These are phyloP conservation scores for Astrephomene gubernaculifera DNA, from an alignment of 139 green algal species.

Conservation along the genomic window DNA sequence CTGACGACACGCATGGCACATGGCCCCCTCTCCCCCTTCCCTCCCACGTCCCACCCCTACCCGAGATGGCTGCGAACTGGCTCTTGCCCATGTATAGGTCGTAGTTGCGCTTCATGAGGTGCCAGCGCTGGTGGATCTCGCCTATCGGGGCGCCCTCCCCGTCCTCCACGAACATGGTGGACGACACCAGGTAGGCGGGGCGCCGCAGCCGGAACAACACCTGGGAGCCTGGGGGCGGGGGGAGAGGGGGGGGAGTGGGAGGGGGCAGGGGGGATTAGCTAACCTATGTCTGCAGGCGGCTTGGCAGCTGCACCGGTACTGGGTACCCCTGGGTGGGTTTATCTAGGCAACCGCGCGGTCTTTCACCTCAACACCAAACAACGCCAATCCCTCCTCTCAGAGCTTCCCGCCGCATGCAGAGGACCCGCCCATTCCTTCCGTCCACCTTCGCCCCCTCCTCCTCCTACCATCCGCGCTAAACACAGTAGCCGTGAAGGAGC, in stretches of 20 bases:
- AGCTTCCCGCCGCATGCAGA: neutral
- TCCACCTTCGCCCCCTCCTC: neutral
- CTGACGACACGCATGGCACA: too few relatives aligned
- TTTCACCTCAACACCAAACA: neutral
- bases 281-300: too few relatives aligned
- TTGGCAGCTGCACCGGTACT: neutral
- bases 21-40: too few relatives aligned
- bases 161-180: slow-evolving; percentile 70
- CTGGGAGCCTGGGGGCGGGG: slow-evolving; percentile 46
- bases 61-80: slow-evolving; percentile 54
- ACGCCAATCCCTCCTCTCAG: neutral
- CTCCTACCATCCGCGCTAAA: slow-evolving; percentile 69
- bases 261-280: neutral
- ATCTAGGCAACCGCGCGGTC: too few relatives aligned
- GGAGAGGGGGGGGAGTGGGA: neutral
- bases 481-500: slow-evolving; percentile 85
- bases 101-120: slow-evolving; percentile 82
- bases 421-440: too few relatives aligned
- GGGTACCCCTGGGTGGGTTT: neutral
- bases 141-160: slow-evolving; percentile 51
- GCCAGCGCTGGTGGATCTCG: slow-evolving; percentile 88
- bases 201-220: slow-evolving; percentile 83
- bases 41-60: too few relatives aligned
- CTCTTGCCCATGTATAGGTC: slow-evolving; percentile 82
- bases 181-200: slow-evolving; percentile 86